A percentile compares a stretch with the other conserved stretches of the same genome.
Conservation (phyloP, 2,329 filamentous ascomycete genomes). For the Fusarium ambrosium region DNA sequence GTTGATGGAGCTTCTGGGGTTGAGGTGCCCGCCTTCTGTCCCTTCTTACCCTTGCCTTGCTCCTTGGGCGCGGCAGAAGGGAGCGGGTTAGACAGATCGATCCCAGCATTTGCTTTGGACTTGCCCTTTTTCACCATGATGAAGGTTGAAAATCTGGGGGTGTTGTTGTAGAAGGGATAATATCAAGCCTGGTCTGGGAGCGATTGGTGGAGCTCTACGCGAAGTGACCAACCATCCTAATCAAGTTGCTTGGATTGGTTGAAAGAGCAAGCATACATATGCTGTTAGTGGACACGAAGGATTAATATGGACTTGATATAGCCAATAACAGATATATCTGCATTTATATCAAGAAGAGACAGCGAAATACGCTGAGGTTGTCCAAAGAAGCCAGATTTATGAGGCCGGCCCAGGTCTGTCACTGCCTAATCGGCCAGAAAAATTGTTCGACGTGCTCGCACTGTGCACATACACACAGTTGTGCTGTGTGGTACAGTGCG, state of each 20-base stretch:
- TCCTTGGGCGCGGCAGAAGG: slow-evolving; percentile 59
- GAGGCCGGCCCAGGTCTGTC: neutral
- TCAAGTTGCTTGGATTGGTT: slow-evolving; percentile 1
- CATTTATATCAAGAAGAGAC: neutral
- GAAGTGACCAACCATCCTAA: slow-evolving; percentile 3
- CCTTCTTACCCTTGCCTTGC: slow-evolving; percentile 58
- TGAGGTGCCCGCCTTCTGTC: slow-evolving; percentile 48
- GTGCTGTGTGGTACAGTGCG: neutral
- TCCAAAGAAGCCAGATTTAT: neutral
- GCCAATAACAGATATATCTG: neutral
- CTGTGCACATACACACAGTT: neutral
- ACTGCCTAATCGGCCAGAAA: slow-evolving; percentile 2
- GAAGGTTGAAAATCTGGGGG: slow-evolving; percentile 10
- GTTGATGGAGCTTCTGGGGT: slow-evolving; percentile 51
- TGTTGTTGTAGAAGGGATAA: slow-evolving; percentile 25
- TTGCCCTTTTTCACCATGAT: slow-evolving; percentile 68
- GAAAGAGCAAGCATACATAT: neutral
- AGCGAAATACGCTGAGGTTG: neutral
- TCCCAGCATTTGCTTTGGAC: slow-evolving; percentile 56
- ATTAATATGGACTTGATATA: neutral
- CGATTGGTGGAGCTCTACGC: slow-evolving; percentile 36
- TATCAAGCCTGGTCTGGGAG: slow-evolving; percentile 7
- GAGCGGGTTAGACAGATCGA: slow-evolving; percentile 49
- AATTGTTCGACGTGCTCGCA: neutral
- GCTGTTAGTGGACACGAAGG: neutral